Evolutionary conservation across 257 asterid genomes (phyloP), one percentile per base, ranked within the genome.

Genomic region (Salvia rosmarinus): DNA sequence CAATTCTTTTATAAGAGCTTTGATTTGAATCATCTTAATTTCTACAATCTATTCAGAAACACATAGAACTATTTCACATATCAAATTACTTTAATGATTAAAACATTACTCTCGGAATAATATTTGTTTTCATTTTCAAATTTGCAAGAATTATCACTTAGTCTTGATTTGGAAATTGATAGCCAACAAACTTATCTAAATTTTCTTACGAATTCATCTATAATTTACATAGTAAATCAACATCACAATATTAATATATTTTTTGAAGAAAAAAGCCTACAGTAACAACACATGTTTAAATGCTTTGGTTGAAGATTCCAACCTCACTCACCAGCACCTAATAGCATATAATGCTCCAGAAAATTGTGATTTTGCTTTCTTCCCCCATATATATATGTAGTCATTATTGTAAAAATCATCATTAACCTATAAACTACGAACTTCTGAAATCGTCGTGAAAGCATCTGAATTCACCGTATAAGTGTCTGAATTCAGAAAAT

Each of bases 251-350:
- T 23, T 12, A 54, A 11, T 19, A 9, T 52, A n/a, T 54, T 10
- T 56, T 40, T 56, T 57, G 42, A 30, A 12, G 17, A 12, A 28
- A 57, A 57, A 57, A 57, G 10, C 7, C 20, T 4, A 25, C 8
- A 2, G 42, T 4, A 28, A 57, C 6, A 57, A 6, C 63, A 57
- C 28, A 12, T 28, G 42, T 57, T 39, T 57, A 14, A 57, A 30
- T 57, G 40, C 63, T 57, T 57, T 57, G 63, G 63, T 57, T 57
- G 63, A 57, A 57, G 63, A 57, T 57, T 57, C 63, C 21, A 25
- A 12, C 63, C 63, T 57, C 63, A 57, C 63, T 51, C 50, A 44
- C 50, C 58, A 20, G 19, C 63, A 57, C 39, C 63, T 25, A 57
- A 2, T 57, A 21, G 19, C 63, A 55, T 10, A 23, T 25, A 55